phyloP scores from a whole-genome alignment of 2,329 filamentous ascomycete species.

The Paracoccidioides lutzii region DNA sequence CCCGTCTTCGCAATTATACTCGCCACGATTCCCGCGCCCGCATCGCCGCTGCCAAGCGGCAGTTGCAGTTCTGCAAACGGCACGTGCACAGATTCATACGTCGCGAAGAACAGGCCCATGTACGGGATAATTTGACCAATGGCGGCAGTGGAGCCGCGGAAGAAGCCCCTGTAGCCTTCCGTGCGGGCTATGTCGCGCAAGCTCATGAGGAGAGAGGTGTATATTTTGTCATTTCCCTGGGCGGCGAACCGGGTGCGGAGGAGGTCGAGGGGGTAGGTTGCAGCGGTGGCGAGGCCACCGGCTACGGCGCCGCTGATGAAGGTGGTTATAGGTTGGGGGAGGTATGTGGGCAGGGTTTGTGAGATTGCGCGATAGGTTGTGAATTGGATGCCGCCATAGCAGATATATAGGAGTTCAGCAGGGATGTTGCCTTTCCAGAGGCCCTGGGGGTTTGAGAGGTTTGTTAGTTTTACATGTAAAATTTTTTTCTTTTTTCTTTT shows the following conservation, averaged over 20 bases:
- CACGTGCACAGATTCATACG: conserved; percentile 64
- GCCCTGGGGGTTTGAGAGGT: conserved; percentile 28
- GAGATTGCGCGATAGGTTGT: conserved; percentile 68
- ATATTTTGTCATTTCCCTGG: conserved; percentile 71
- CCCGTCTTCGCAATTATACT: conserved; percentile 74
- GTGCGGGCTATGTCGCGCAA: conserved; percentile 58
- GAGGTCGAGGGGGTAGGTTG: conserved; percentile 86
- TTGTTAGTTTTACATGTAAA: not conserved
- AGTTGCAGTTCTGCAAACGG: conserved; percentile 44
- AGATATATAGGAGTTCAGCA: conserved; percentile 85
- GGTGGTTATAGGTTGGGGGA: conserved; percentile 58
- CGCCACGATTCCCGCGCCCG: conserved; percentile 65
- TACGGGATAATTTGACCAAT: conserved; percentile 83
- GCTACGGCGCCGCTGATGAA: conserved; percentile 75
- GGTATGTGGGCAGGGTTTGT: conserved; percentile 46
- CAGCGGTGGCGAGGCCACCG: conserved; percentile 66
- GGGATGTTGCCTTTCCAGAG: conserved; percentile 98
- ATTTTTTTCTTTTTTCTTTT: not conserved
- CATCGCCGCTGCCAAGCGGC: conserved; percentile 68
- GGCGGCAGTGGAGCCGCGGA: conserved; percentile 70
- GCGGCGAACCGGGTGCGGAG: conserved; percentile 93
- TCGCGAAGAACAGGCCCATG: conserved; percentile 92
- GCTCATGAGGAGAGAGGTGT: conserved; percentile 55
- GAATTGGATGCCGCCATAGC: conserved; percentile 84
- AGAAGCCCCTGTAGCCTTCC: conserved; percentile 72